Evolutionary conservation across 2,329 filamentous ascomycete genomes (phyloP), one percentile per base, ranked within the genome.

Genomic region (Rhinocladiella mackenziei): DNA sequence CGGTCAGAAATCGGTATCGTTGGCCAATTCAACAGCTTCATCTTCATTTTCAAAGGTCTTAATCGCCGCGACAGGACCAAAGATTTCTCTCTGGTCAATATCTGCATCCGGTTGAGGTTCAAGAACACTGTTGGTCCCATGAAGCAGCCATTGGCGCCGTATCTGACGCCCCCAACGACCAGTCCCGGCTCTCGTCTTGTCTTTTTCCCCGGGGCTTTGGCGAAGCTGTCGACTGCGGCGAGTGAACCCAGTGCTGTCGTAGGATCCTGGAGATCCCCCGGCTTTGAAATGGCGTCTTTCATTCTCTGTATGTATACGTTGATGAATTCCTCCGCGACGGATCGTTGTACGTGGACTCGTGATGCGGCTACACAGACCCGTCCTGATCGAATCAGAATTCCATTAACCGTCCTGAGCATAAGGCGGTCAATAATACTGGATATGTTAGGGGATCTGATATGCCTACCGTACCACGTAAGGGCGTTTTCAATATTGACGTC

Each of bases 211-310:
- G 67, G 72, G 1, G 56, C 58, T 0, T 67, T 53, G 47, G 71
- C 68, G 0, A 59, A 55, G 14, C 63, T 63, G 7, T 67, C 66
- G 3, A 68, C 66, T n/a, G n/a, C n/a, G n/a, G n/a, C n/a, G 41
- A 70, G 66, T 0, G 70, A 69, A 2, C 70, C 68, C 17, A 69
- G 62, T 56, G 58, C 64, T 2, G 66, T 67, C 22, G 70, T 71
- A 52, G 83, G 77, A 4, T 75, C 72, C 62, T 86, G 88, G 0
- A 83, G 84, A 58, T 88, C 78, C 48, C 74, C 71, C 43, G 84
- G 69, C 44, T 75, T n/a, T 41, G 83, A 84, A 10, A 87, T 73
- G 14, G 55, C 52, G 3, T 54, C 57, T 1, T 65, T 51, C 33
- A 54, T 55, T 34, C 52, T 39, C 15, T 39, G 36, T 17, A 53